Percentiles rank a stretch among this genome's conserved stretches.
Evolutionary conservation across 2,329 filamentous ascomycete genomes (phyloP).

Genomic region (Verticillium klebahnii): DNA sequence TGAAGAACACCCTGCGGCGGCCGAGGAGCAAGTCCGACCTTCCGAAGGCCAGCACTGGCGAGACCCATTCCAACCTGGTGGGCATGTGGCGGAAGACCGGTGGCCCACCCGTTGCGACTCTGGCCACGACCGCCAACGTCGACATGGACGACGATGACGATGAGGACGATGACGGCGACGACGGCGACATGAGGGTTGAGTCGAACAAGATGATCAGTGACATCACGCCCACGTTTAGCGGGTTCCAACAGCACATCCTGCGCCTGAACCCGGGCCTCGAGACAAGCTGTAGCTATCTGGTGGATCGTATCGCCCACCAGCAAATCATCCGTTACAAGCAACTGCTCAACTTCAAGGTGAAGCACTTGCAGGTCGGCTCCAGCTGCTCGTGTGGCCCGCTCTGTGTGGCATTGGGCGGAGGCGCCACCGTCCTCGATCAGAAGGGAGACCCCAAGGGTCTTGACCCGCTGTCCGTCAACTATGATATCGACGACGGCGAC

Average conservation of each 20-base stretch:
- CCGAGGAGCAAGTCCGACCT: slow-evolving; percentile 52
- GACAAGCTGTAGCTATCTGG: slow-evolving; percentile 54
- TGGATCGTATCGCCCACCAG: slow-evolving; percentile 78
- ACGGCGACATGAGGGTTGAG: slow-evolving; percentile 57
- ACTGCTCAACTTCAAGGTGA: slow-evolving; percentile 64
- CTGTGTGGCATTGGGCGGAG: slow-evolving; percentile 66
- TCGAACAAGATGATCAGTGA: slow-evolving; percentile 58
- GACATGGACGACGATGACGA: slow-evolving; percentile 47
- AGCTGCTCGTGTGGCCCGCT: slow-evolving; percentile 57
- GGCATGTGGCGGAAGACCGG: slow-evolving; percentile 48
- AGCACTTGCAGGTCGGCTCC: slow-evolving; percentile 60
- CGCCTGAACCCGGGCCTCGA: slow-evolving; percentile 68
- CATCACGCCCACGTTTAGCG: slow-evolving; percentile 67
- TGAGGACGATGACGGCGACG: slow-evolving; percentile 58
- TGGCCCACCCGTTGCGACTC: slow-evolving; percentile 47
- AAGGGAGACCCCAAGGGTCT: slow-evolving; percentile 47
- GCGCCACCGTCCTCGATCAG: slow-evolving; percentile 55
- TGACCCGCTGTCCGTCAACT: slow-evolving; percentile 38
- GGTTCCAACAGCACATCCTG: slow-evolving; percentile 71
- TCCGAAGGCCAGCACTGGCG: slow-evolving; percentile 30
- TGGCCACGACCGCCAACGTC: slow-evolving; percentile 24
- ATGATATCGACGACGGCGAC: slow-evolving; percentile 48
- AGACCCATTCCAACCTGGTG: slow-evolving; percentile 33
- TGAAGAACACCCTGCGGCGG: slow-evolving; percentile 41
- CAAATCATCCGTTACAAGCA: slow-evolving; percentile 76